These are phyloP conservation scores for Pythium aquatile DNA, from an alignment of 352 stramenopile genomes.

Conservation along the genomic window DNA sequence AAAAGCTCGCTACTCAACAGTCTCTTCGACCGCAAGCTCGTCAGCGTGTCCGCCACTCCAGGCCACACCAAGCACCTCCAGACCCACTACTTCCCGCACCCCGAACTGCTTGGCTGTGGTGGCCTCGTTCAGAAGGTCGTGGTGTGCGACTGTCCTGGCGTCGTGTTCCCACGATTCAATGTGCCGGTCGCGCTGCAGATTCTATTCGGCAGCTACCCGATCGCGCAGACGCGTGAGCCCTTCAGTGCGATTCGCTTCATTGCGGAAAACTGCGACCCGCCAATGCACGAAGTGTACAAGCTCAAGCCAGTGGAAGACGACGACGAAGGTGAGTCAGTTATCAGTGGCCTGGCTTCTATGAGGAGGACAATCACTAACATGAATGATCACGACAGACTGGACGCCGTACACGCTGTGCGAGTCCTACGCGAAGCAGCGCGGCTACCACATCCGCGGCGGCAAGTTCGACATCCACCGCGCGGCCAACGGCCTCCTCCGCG, in stretches of 20 bases:
- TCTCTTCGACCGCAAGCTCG: slow-evolving; percentile 73
- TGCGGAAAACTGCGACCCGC: slow-evolving; percentile 74
- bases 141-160: slow-evolving; percentile 76
- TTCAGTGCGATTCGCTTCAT: slow-evolving; percentile 86
- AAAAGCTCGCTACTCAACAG: slow-evolving; percentile 95
- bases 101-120: slow-evolving; percentile 45
- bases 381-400: slow-evolving; percentile 41
- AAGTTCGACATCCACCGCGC: slow-evolving; percentile 75
- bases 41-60: slow-evolving; percentile 75
- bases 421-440: slow-evolving; percentile 67
- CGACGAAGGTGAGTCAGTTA: slow-evolving; percentile 44
- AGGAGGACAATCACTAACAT: slow-evolving; percentile 39
- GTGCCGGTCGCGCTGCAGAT: slow-evolving; percentile 73
- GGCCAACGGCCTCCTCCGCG: slow-evolving; percentile 67
- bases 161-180: slow-evolving; percentile 77
- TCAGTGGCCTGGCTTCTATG: slow-evolving; percentile 17
- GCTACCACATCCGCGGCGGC: slow-evolving; percentile 73
- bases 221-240: slow-evolving; percentile 82
- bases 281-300: slow-evolving; percentile 79
- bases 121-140: slow-evolving; percentile 44
- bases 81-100: slow-evolving; percentile 70
- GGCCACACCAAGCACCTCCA: slow-evolving; percentile 84
- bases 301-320: slow-evolving; percentile 70
- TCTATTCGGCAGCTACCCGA: slow-evolving; percentile 81
- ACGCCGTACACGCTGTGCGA: slow-evolving; percentile 76